phyloP scores from a whole-genome alignment of 2,329 filamentous ascomycete species.

The Alternaria metachromatica region DNA sequence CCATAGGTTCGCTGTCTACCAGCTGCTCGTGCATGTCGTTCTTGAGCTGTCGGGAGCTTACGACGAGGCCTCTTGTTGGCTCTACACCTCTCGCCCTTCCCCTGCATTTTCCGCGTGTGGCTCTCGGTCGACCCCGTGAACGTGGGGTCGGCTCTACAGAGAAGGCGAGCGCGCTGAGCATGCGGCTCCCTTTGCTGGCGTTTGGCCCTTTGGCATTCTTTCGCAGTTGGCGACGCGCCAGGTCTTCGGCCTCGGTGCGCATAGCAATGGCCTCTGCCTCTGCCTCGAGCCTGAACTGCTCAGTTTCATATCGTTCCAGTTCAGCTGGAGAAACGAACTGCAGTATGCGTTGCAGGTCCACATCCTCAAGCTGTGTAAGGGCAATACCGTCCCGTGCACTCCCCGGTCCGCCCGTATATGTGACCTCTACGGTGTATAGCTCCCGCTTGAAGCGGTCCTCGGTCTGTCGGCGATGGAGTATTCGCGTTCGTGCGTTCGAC shows the following conservation, averaged over 20 bases:
- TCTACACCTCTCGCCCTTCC: background rate
- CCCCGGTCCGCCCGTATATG: slow-evolving; percentile 4
- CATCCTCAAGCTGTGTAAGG: slow-evolving; percentile 22
- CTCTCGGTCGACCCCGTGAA: slow-evolving; percentile 17
- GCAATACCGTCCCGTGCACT: background rate
- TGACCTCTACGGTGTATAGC: slow-evolving; percentile 35
- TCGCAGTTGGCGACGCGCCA: slow-evolving; percentile 21
- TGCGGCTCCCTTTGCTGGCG: slow-evolving; percentile 15
- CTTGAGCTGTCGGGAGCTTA: background rate
- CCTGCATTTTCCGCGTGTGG: slow-evolving; percentile 19
- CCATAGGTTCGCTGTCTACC: slow-evolving; percentile 3
- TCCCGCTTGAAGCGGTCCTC: slow-evolving; percentile 30
- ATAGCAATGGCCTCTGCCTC: slow-evolving; percentile 32
- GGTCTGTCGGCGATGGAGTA: slow-evolving; percentile 38
- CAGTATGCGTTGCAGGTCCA: slow-evolving; percentile 39
- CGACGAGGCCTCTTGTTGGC: background rate
- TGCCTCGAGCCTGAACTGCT: slow-evolving; percentile 36
- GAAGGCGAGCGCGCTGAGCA: slow-evolving; percentile 15
- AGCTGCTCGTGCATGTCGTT: slow-evolving; percentile 1
- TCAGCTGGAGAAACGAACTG: slow-evolving; percentile 38
- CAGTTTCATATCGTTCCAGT: slow-evolving; percentile 43
- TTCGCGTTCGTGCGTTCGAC: slow-evolving; percentile 34
- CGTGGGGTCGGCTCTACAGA: slow-evolving; percentile 9
- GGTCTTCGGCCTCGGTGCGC: slow-evolving; percentile 30
- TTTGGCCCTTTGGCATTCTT: slow-evolving; percentile 32